Base-by-base conservation (phyloP, 208 protist genomes). In the Histomonas meleagridis region DNA sequence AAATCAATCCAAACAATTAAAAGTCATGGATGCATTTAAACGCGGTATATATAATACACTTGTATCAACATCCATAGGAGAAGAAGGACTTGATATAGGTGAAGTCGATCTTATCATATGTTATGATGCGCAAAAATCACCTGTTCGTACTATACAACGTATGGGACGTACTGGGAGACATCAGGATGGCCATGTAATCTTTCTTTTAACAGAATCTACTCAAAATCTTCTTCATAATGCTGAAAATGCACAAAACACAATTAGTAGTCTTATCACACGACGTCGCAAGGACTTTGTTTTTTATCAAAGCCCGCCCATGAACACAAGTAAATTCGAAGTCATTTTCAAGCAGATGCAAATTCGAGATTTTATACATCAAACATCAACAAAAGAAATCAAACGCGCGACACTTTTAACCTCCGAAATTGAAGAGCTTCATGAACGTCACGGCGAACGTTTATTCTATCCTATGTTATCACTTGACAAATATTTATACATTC, bases 1-100 rank as follows among this genome's bases (percentile, higher is more conserved):
- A 35, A 86, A 86, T 55, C 76, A 86, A 55, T 16, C 38, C 0
- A 51, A 48, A 16, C 76, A 86, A 57, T 7, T 86, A 4, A 38
- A 72, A 32, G 38, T 92, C 1, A 57, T 94, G 21, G 10, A 91
- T 0, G 5, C 28, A 32, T 95, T 95, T 51, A 70, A 70, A 57
- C 9, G 9, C 26, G 94, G 94, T 32, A 51, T 62, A 23, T 91
- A 60, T 81, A 94, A 95, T 90, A 86, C 93, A 2, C 91, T 95
- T 18, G 92, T 95, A 10, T 69, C 92, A 26, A 95, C 93, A 32
- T 92, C 49, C 0, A 92, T 95, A n/a, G 94, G 93, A 35, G 94
- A 95, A 91, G 94, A 95, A 91, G 94, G 94, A 1, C 69, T 95
- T 9, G 94, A 95, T 90, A 95, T 95, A 57, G 94, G 94, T 0